phyloP scores from a whole-genome alignment of 2,329 filamentous ascomycete genomes.

The Pyrenochaeta sp. region DNA sequence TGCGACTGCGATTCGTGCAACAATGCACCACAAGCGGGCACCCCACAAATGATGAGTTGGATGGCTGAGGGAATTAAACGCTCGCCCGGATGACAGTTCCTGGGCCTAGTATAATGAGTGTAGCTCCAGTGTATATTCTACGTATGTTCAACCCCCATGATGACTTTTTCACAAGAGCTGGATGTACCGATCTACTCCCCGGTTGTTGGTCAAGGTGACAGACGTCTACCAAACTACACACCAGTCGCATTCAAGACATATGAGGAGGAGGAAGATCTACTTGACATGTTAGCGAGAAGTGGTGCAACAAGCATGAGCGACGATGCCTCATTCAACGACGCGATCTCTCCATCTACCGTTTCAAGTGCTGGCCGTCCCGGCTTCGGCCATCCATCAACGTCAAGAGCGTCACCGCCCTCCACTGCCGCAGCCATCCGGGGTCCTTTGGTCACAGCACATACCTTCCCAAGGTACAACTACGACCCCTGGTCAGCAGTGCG shows the following conservation, averaged over 20 bases:
- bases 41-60: conserved; percentile 1
- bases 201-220: conserved; percentile 7
- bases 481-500: conserved; percentile 1
- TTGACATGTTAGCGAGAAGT: conserved; percentile 1
- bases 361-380: conserved; percentile 1
- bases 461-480: conserved; percentile 6
- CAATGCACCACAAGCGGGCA: neutral
- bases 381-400: conserved; percentile 5
- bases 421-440: neutral
- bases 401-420: neutral
- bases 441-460: conserved; percentile 4
- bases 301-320: conserved; percentile 1
- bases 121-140: neutral
- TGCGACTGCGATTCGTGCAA: conserved; percentile 1
- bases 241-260: neutral
- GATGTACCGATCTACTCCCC: conserved; percentile 22
- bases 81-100: neutral
- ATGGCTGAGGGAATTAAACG: neutral
- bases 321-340: neutral
- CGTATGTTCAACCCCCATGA: neutral
- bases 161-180: neutral
- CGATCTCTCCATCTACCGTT: conserved; percentile 5
- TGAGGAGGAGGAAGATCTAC: conserved; percentile 6
- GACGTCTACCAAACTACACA: conserved; percentile 11
- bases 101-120: neutral